A percentile compares a stretch with the other conserved stretches of the same genome.
Conservation (phyloP, 768 basidiomycete genomes). For the Tephrocybe sp. region DNA sequence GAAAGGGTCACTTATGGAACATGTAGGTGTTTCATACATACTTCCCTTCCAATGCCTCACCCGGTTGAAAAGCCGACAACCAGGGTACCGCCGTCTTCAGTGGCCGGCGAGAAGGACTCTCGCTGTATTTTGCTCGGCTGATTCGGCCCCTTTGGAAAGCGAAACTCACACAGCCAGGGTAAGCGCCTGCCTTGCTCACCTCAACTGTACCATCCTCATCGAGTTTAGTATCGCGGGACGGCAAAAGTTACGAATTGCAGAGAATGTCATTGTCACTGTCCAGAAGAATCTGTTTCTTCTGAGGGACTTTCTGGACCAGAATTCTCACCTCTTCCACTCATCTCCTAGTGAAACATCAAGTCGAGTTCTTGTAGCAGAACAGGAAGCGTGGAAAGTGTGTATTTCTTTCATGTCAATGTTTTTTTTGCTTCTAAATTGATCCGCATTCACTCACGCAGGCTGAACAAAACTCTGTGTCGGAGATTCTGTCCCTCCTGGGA, state of each 20-base stretch:
- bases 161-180: constrained; percentile 69
- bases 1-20: constrained; percentile 77
- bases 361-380: constrained; percentile 61
- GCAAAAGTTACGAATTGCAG: constrained; percentile 63
- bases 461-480: constrained; percentile 80
- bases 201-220: constrained; percentile 3
- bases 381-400: constrained; percentile 86
- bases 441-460: constrained; percentile 57
- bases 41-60: neutral
- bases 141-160: constrained; percentile 86
- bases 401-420: constrained; percentile 1
- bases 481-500: constrained; percentile 68
- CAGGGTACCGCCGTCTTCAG: constrained; percentile 79
- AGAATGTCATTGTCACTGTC: constrained; percentile 59
- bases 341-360: constrained; percentile 67
- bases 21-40: constrained; percentile 37
- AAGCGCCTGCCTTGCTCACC: constrained; percentile 17
- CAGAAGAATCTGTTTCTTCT: constrained; percentile 79
- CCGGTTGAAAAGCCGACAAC: constrained; percentile 47
- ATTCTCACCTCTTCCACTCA: constrained; percentile 82
- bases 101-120: constrained; percentile 85
- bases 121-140: constrained; percentile 81
- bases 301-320: constrained; percentile 74
- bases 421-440: neutral
- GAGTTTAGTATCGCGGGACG: constrained; percentile 35